phyloP scores from a whole-genome alignment of 441 rosid genomes.

The Erodium moschatum region DNA sequence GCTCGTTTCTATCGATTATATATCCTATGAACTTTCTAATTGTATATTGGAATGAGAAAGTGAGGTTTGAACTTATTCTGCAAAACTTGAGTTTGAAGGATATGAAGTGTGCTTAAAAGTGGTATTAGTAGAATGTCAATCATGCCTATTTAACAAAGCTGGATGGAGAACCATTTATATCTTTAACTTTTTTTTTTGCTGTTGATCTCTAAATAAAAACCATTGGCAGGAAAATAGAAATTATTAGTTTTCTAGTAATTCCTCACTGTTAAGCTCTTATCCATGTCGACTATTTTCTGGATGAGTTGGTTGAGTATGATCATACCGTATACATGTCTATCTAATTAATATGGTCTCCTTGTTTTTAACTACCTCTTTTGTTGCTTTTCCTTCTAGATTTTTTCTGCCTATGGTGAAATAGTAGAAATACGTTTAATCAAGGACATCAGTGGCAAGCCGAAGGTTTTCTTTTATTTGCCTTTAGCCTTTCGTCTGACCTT shows the following conservation, averaged over 20 bases:
- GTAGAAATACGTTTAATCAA: slow-evolving; percentile 10
- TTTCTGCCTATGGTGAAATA: slow-evolving; percentile 11
- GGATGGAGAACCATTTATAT: background rate
- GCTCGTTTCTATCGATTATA: background rate
- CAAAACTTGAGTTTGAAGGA: slow-evolving; percentile 1
- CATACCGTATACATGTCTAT: background rate
- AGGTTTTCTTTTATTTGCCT: slow-evolving; percentile 1
- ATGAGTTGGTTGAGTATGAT: background rate
- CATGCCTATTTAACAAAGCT: background rate
- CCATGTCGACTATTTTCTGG: background rate
- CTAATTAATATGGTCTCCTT: background rate
- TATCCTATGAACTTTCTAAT: background rate
- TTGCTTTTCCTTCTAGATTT: slow-evolving; percentile 6
- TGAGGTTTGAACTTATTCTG: background rate
- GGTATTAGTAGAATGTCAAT: background rate
- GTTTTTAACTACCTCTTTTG: background rate
- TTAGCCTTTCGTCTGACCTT: background rate
- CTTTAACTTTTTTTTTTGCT: background rate
- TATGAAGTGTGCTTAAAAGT: background rate
- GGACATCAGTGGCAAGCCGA: slow-evolving; percentile 12
- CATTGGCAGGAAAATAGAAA: background rate
- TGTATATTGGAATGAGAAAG: background rate
- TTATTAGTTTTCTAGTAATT: background rate
- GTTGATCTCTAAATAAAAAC: background rate
- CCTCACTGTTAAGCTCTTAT: background rate